A percentile compares a stretch with the other conserved stretches of the same genome.
These are phyloP conservation scores for Colletotrichum simmondsii DNA, from an alignment of 2,329 filamentous ascomycete species.

Conservation along the genomic window DNA sequence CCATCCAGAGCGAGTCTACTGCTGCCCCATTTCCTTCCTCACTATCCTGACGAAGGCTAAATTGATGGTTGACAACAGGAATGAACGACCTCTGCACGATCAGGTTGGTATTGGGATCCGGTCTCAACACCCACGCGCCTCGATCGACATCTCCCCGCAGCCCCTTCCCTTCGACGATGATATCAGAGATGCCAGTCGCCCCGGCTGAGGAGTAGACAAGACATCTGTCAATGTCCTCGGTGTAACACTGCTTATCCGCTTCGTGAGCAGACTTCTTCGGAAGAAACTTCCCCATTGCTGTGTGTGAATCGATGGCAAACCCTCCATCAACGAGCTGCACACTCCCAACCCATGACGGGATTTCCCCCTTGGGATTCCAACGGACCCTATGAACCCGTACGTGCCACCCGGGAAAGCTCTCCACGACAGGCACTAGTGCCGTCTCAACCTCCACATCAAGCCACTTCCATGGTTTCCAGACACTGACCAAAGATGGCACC, in stretches of 20 bases:
- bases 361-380: not conserved
- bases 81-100: constrained; percentile 28
- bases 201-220: constrained; percentile 22
- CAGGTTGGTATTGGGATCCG: constrained; percentile 37
- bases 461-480: constrained; percentile 33
- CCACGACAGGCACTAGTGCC: constrained; percentile 7
- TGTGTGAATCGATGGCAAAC: constrained; percentile 31
- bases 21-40: too few relatives aligned
- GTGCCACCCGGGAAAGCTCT: constrained; percentile 28
- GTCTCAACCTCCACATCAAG: constrained; percentile 31
- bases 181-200: constrained; percentile 26
- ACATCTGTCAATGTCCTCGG: not conserved
- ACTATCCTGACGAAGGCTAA: not conserved
- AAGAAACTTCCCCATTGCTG: not conserved
- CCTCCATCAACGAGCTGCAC: constrained; percentile 34
- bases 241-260: not conserved
- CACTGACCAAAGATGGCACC: constrained; percentile 18
- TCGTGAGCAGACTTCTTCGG: not conserved
- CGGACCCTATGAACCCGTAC: constrained; percentile 28
- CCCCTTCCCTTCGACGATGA: not conserved
- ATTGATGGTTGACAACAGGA: constrained; percentile 10
- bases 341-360: constrained; percentile 8
- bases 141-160: not conserved
- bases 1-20: not conserved
- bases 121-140: constrained; percentile 16